A percentile compares a stretch with the other conserved stretches of the same genome.
phyloP scores from a whole-genome alignment of 1,284 basidiomycete genomes.

The Tilletiaria anomala region DNA sequence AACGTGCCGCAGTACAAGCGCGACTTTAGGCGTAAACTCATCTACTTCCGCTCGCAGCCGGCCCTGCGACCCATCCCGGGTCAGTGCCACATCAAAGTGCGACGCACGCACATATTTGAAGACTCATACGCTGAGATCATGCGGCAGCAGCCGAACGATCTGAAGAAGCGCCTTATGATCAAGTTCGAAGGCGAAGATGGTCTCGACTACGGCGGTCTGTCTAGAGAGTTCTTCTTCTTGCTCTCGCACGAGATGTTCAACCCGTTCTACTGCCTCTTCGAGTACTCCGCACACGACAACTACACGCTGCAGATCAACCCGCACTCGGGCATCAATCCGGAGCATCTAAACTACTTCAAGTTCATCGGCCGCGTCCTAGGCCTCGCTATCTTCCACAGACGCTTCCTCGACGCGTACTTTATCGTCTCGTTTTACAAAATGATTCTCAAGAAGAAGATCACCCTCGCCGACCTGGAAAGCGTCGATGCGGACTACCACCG shows the following conservation, averaged over 20 bases:
- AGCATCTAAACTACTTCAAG: constrained; percentile 99
- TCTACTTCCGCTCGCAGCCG: constrained; percentile 97
- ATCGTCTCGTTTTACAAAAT: constrained; percentile 99
- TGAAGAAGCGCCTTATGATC: constrained; percentile 95
- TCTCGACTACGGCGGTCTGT: constrained; percentile 92
- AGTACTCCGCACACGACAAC: constrained; percentile 98
- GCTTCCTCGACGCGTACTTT: constrained; percentile 98
- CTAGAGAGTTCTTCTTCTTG: constrained; percentile 99
- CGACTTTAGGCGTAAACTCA: constrained; percentile 92
- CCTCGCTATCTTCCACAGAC: constrained; percentile 91
- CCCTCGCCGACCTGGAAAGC: constrained; percentile 32
- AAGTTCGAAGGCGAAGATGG: constrained; percentile 98
- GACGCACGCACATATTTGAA: constrained; percentile 84
- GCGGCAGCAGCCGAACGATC: constrained; percentile 78
- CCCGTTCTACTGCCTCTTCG: constrained; percentile 87
- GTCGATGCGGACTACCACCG: constrained; percentile 52
- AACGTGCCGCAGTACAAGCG: constrained; percentile 99
- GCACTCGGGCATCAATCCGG: constrained; percentile 91
- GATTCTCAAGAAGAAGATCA: constrained; percentile 45
- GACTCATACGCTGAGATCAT: constrained; percentile 93
- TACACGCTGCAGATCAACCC: constrained; percentile 98
- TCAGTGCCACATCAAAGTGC: constrained; percentile 91
- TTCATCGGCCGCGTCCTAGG: constrained; percentile 91
- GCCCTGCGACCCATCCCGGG: constrained; percentile 65
- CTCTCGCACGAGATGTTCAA: constrained; percentile 72